Evolutionary conservation across 352 stramenopile genomes (phyloP), one percentile per base, ranked within the genome.

Genomic region (Phytophthora sp.): DNA sequence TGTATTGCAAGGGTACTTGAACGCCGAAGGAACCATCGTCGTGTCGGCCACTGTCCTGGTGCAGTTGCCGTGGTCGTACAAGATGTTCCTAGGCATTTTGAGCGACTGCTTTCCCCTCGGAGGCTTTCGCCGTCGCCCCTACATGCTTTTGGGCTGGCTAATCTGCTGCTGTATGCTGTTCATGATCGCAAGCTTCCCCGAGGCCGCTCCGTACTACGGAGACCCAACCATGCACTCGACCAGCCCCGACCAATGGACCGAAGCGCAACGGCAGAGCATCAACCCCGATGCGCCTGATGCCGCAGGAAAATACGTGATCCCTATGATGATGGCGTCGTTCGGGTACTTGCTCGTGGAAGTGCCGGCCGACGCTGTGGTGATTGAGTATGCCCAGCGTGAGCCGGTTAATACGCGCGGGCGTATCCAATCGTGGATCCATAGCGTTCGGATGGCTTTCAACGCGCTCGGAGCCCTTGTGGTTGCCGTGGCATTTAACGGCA

Each of bases 291-390:
- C 77, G 3, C 66, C 69, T 3, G 61, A 82, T 57, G 59, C 65
- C 2, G 78, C 74, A 0, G 67, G 66, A 7, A 71, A 75, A 35
- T 86, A 82, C 38, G 68, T 90, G 27, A 62, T 88, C 18, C 73
- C 69, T 9, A 87, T 89, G 79, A 88, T 88, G 79, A 55, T 91
- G 24, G 77, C 80, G 8, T 64, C 77, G 1, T 81, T 88, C 48
- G 81, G 81, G 1, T 90, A 84, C 42, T 31, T 90, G 21, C 30
- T 87, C 10, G 54, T 70, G 2, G 79, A 90, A 27, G 77, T 86
- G 10, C 62, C 78, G 2, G 66, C 74, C 11, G 81, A 88, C 23
- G 77, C 84, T 8, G 69, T 89, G 27, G 69, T 88, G 18, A 78
- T 92, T 10, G 79, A 91, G 54, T 69, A 76, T 26, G 67, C 75